A percentile compares a stretch with the other conserved stretches of the same genome.
These are phyloP conservation scores for Neofusicoccum kwambonambiense DNA, from an alignment of 2,329 filamentous ascomycete species.

Conservation along the genomic window DNA sequence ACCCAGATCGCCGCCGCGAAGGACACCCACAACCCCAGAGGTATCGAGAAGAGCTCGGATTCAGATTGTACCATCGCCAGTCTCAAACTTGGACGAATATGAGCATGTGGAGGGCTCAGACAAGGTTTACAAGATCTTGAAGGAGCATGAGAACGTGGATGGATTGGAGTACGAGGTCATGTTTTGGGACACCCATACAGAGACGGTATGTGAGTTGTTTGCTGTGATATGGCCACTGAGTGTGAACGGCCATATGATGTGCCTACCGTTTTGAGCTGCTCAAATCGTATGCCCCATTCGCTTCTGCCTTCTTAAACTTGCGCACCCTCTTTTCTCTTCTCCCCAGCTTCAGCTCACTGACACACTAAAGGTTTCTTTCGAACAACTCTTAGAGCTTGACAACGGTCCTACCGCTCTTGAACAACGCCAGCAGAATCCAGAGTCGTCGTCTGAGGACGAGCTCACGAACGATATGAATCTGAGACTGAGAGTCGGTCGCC, in stretches of 20 bases:
- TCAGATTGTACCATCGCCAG: background rate
- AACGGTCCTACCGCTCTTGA: slow-evolving; percentile 50
- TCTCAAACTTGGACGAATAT: slow-evolving; percentile 32
- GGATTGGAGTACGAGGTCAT: slow-evolving; percentile 42
- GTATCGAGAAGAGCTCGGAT: background rate
- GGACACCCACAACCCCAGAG: background rate
- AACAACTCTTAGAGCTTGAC: slow-evolving; percentile 44
- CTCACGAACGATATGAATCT: slow-evolving; percentile 3
- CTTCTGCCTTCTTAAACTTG: background rate
- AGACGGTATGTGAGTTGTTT: slow-evolving; percentile 40
- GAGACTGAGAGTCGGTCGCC: background rate
- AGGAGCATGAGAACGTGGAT: slow-evolving; percentile 33
- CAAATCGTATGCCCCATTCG: background rate
- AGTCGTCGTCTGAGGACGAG: background rate
- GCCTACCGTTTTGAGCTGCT: background rate
- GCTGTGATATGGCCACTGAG: background rate
- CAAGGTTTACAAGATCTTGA: slow-evolving; percentile 41
- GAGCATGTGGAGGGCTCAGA: slow-evolving; percentile 32
- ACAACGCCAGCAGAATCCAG: slow-evolving; percentile 33
- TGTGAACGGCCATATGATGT: background rate
- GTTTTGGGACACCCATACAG: slow-evolving; percentile 40
- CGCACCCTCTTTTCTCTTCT: background rate
- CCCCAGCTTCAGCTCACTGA: background rate
- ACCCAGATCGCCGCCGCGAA: background rate
- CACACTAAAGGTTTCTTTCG: slow-evolving; percentile 43